A percentile compares a stretch with the other conserved stretches of the same genome.
Evolutionary conservation across 257 asterid species (phyloP).

Genomic region (Echites panduratus): DNA sequence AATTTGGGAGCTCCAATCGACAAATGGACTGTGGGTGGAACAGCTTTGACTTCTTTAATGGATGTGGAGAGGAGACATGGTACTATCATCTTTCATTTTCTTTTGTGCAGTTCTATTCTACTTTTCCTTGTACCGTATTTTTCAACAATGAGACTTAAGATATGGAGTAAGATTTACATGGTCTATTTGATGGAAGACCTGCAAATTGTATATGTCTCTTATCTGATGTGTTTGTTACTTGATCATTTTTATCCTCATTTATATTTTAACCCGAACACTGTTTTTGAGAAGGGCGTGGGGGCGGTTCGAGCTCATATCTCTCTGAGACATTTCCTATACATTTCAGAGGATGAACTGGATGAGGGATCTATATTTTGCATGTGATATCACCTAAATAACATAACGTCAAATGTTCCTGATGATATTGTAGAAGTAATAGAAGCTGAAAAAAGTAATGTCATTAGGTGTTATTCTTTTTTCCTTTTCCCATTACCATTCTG

Average conservation of each 20-base stretch:
- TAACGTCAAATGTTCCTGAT: background rate
- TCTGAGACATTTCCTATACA: background rate
- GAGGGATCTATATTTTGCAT: background rate
- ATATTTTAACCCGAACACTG: background rate
- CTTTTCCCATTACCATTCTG: background rate
- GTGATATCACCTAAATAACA: background rate
- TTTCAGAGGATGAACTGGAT: background rate
- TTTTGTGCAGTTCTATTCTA: background rate
- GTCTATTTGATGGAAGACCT: background rate
- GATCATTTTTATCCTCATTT: background rate
- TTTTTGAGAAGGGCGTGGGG: background rate
- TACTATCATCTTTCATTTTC: conserved; percentile 20
- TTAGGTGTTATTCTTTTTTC: background rate
- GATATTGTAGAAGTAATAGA: background rate
- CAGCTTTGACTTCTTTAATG: conserved; percentile 89
- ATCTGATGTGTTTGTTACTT: background rate
- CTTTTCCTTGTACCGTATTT: background rate
- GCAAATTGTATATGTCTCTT: background rate
- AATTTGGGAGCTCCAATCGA: conserved; percentile 89
- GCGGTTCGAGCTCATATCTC: no score
- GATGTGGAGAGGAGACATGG: conserved; percentile 99
- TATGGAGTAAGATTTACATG: background rate
- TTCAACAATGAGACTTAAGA: background rate
- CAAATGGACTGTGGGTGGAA: conserved; percentile 97
- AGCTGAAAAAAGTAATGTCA: background rate